Evolutionary conservation across 2,329 filamentous ascomycete genomes (phyloP).

Genomic region (Fusarium sp.): DNA sequence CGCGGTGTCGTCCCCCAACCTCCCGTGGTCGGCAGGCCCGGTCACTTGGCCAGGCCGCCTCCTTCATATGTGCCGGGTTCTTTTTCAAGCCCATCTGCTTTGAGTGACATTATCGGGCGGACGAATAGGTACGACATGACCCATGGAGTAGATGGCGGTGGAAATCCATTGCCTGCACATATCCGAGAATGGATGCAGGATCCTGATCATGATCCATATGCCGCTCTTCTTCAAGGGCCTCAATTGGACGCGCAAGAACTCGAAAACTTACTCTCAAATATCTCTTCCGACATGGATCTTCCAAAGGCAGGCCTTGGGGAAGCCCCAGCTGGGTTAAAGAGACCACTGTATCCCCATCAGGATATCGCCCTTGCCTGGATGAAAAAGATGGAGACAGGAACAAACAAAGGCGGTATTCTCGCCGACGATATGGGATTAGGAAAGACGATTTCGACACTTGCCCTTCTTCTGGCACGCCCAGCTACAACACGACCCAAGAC

Average conservation of each 20-base stretch:
- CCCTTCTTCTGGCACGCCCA: slow-evolving; percentile 78
- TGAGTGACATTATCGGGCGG: slow-evolving; percentile 54
- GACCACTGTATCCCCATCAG: slow-evolving; percentile 82
- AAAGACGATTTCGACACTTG: slow-evolving; percentile 87
- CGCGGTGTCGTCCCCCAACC: background rate
- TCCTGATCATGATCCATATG: background rate
- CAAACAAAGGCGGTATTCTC: slow-evolving; percentile 87
- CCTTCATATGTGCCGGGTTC: slow-evolving; percentile 1
- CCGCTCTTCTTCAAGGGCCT: slow-evolving; percentile 52
- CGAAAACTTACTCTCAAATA: slow-evolving; percentile 76
- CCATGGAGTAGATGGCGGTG: slow-evolving; percentile 51
- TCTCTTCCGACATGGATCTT: slow-evolving; percentile 76
- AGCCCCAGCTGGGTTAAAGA: slow-evolving; percentile 76
- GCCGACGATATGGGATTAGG: slow-evolving; percentile 95
- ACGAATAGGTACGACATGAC: slow-evolving; percentile 54
- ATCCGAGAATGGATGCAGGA: slow-evolving; percentile 52
- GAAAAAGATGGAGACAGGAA: slow-evolving; percentile 79
- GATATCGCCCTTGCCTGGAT: slow-evolving; percentile 87
- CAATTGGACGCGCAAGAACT: slow-evolving; percentile 70
- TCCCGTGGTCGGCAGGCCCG: background rate
- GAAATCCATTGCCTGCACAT: slow-evolving; percentile 52
- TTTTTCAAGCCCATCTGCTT: slow-evolving; percentile 19
- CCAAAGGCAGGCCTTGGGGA: slow-evolving; percentile 71
- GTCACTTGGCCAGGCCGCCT: background rate
- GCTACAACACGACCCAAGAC: slow-evolving; percentile 66